A percentile compares a stretch with the other conserved stretches of the same genome.
These are phyloP conservation scores for Globisporangium alternatum DNA, from an alignment of 352 stramenopile species.

Conservation along the genomic window DNA sequence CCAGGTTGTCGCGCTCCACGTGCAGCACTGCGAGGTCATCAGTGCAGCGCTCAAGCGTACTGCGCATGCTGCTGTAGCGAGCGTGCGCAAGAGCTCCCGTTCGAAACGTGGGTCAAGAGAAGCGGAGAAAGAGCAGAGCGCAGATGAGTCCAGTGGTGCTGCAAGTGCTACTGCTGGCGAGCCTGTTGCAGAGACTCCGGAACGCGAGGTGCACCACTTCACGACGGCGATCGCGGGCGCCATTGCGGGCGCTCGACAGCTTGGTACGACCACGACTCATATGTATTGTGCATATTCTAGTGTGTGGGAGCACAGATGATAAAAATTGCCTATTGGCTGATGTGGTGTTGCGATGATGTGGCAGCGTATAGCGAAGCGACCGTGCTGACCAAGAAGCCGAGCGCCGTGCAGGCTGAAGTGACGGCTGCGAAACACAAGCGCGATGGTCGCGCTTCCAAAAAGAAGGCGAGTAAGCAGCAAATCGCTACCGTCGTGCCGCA, in stretches of 20 bases:
- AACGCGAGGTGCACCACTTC: conserved; percentile 21
- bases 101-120: background rate
- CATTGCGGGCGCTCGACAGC: conserved; percentile 36
- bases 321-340: background rate
- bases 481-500: background rate
- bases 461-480: background rate
- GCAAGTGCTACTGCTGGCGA: background rate
- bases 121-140: background rate
- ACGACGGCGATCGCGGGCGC: conserved; percentile 41
- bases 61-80: background rate
- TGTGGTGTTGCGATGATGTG: conserved; percentile 1
- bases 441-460: background rate
- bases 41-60: background rate
- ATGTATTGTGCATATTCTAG: background rate
- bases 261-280: conserved; percentile 23
- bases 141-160: background rate
- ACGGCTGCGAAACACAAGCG: background rate
- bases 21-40: conserved; percentile 7
- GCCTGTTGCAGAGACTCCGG: background rate
- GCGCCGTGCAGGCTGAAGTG: background rate
- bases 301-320: background rate
- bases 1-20: conserved; percentile 44
- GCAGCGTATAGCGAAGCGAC: conserved; percentile 45
- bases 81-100: background rate
- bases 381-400: conserved; percentile 16